Evolutionary conservation across 164 flowering plant genomes (phyloP).

Genomic region (Stephania japonica): DNA sequence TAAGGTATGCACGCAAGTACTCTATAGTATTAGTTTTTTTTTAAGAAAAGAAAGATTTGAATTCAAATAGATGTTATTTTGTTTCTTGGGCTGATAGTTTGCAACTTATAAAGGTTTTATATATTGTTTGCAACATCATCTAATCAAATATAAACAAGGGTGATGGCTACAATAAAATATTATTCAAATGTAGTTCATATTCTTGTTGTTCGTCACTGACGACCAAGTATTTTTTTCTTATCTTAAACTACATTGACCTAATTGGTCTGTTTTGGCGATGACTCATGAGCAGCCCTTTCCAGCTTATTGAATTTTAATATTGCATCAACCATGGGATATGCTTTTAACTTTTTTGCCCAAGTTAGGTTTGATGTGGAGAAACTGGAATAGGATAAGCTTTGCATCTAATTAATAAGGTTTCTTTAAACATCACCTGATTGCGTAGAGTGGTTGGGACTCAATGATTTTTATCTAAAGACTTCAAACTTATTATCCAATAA

Average conservation of each 20-base stretch:
- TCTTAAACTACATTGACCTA: not conserved
- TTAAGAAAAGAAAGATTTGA: not conserved
- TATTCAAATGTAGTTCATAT: not conserved
- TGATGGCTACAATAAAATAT: not conserved
- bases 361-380: not conserved
- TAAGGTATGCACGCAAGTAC: not conserved
- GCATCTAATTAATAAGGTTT: not conserved
- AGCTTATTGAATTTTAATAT: not conserved
- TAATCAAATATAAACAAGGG: not conserved
- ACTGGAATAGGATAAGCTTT: not conserved
- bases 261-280: not conserved
- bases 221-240: not conserved
- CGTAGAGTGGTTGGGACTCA: too few species aligned
- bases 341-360: not conserved
- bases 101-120: not conserved
- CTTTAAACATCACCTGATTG: too few species aligned
- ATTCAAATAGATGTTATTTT: not conserved
- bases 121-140: not conserved
- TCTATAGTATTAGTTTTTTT: too few species aligned
- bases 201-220: not conserved
- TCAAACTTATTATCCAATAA: too few species aligned
- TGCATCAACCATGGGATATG: not conserved
- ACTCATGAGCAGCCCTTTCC: not conserved
- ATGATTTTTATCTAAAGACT: too few species aligned
- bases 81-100: not conserved